Evolutionary conservation across 768 basidiomycete species (phyloP), one percentile per base, ranked within the genome.

Genomic region (Myochromella boudieri): DNA sequence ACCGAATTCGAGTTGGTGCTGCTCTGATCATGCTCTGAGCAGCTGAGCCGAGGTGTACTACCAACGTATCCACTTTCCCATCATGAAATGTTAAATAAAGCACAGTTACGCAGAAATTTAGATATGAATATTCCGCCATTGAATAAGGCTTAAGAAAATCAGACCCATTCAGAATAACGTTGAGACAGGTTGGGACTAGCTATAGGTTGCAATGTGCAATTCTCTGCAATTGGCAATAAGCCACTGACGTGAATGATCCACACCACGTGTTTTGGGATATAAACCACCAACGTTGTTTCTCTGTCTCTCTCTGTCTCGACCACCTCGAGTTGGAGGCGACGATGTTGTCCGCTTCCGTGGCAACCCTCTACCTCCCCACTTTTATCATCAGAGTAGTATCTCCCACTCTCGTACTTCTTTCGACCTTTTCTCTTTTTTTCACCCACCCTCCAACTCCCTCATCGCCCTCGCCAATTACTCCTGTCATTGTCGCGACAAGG

Each of bases 401-500:
- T 31, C 89, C 90, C 32, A 69, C 78, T 46, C 60, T 87, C 49
- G 78, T 89, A 27, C 64, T 85, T 45, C 67, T 89, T 43, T 64
- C 82, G 17, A 70, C 82, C 21, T 58, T 87, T 44, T 83, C 86
- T 48, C 72, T 90, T 33, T 52, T 86, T 49, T 68, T 74, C 41
- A 64, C 72, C 33, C 76, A 71, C 53, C 72, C 78, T 34, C 61
- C 69, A 6, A 60, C 68, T 6, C 77, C 76, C 6, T 65, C 69
- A 15, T 79, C 70, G 17, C 68, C 76, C 26, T 85, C 84, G 33
- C 81, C 81, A 54, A 91, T 92, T 60, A 88, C 82, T 29, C 68
- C 84, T 42, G 88, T 92, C 63, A 81, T 91, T 66, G 81, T 91
- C 60, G 77, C 84, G 45, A 78, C 76, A 46, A 73, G 77, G 49